Base-by-base conservation (phyloP, 1,139 yeast species). In the Wickerhamomyces sp. region DNA sequence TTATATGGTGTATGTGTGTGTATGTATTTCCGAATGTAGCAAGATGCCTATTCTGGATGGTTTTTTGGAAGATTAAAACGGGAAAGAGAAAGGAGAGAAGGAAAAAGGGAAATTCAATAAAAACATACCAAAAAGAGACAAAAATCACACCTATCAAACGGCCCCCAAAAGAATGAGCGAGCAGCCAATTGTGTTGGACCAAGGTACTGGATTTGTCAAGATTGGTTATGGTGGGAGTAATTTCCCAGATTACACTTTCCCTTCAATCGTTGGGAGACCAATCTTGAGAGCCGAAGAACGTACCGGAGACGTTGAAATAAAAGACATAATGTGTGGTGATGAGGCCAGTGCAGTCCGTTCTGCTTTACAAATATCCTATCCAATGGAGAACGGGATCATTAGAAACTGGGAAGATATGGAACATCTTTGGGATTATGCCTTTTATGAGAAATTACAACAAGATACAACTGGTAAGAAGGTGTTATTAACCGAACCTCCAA, bases 331-430 rank as follows among this genome's bases (percentile, higher is more conserved):
- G 99, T 91, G 97, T 61, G 99, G 99, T 54, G 85, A 84, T 52
- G 98, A 93, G 61, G 99, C 99, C 42, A 81, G 90, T 54, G 86
- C 87, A 35, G 95, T 88, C 34, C 79, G 99, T 59, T 84, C 96
- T 2, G 80, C 91, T 57, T 76, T 93, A 51, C 96, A 93, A 67
- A 82, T 93, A 49, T 83, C 93, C 32, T 93, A 93, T 60, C 99
- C 99, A 11, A 91, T 93, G 99, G 99, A 93, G 66, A 93, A 93
- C 63, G 99, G 99, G 60, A 89, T 94, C 59, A 91, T 93, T 65
- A 84, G 84, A 64, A 90, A 93, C 65, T 93, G 99, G 99, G 96
- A 91, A 61, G 99, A 93, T 64, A 93, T 94, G 98, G 96, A 89
- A 59, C 94, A 91, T 60, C 76, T 93, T 53, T 93, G 99, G 99